Evolutionary conservation across 306 rosid species (phyloP), one percentile per base, ranked within the genome.

Genomic region (Cicer chorassanicum): DNA sequence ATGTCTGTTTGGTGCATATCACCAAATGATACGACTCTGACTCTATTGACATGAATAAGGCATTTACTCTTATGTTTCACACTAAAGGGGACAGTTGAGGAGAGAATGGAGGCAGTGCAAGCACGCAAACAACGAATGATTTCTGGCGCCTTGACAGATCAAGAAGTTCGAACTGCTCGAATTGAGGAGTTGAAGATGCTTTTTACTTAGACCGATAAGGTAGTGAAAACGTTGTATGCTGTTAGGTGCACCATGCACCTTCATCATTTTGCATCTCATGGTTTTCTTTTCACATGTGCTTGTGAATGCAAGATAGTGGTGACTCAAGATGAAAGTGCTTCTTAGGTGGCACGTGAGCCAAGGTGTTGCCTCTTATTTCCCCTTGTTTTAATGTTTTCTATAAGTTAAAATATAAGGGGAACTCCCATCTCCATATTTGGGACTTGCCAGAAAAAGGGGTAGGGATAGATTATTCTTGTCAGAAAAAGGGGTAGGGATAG

Each of bases 101-200:
- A 94, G 84, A 83, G 93, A 78, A 94, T 91, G 97, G 97, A 91
- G 84, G 98, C 94, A 50, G 98, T 93, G 43, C 94, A 91, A 85
- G 98, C 96, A 5, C 91, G 97, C 40, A 93, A 90, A 73, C 97
- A 91, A 81, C 88, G 88, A 68, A 54, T 94, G 89, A 93, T 93
- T 79, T 86, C 97, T 2, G 97, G 97, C 70, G 98, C 98, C 75
- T 84, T 93, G 70, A 93, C 97, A 1, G 98, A 91, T 87, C 98
- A 91, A 85, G 98, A 93, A 84, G 93, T 94, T 76, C 88, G 96
- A 81, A 79, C 85, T 42, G 97, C 97, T n/a, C 90, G 98, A 2
- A 83, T 93, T 13, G 98, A 93, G 84, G 97, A 93, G 85, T 62
- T 93, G 70, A 93, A 91, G 86, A 91, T 93, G 97, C 92, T 93